Base-by-base conservation (phyloP, 1,139 yeast species). In the Pichia sp. region DNA sequence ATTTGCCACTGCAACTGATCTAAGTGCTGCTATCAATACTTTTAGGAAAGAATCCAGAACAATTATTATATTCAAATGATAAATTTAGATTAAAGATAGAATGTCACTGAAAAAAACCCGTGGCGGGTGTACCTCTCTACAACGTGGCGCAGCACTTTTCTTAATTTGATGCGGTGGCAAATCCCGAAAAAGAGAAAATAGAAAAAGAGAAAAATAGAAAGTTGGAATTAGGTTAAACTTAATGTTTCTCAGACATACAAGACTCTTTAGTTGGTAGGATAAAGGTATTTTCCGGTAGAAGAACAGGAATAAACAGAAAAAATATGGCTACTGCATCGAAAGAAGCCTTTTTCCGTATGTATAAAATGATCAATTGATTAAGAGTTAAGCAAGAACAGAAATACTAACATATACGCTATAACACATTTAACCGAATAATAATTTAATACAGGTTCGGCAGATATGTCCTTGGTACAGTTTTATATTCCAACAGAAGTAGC, bases 401-500 rank as follows among this genome's bases (percentile, higher is more conserved):
- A 40, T 49, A 46, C 52, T 46, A 49, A 46, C 52, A 40, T 36
- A n/a, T 12, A 16, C 16, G n/a, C 24, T 8, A 22, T n/a, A n/a
- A 12, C 34, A 26, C 11, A 24, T 23, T 6, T 13, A 3, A n/a
- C n/a, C n/a, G n/a, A n/a, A n/a, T n/a, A n/a, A n/a, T n/a, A n/a
- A 6, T 26, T 18, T 11, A 26, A 20, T 42, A 39, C 46, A 71
- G 74, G 95, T 68, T 86, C 97, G 47, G 97, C 97, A 68, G 95
- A 94, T 50, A 90, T 92, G 97, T 76, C 89, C 40, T 74, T 90
- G 55, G 89, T 90, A 39, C 97, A 92, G 69, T 77, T 92, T 63
- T 92, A 86, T 66, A 81, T 92, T 46, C 88, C 97, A n/a, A 79
- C 83, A 32, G 98, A 92, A 65, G 79, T 88, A 52, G 86, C 95